Evolutionary conservation across 73 alveolate genomes (phyloP), one percentile per base, ranked within the genome.

Genomic region (Durusdinium trenchii): DNA sequence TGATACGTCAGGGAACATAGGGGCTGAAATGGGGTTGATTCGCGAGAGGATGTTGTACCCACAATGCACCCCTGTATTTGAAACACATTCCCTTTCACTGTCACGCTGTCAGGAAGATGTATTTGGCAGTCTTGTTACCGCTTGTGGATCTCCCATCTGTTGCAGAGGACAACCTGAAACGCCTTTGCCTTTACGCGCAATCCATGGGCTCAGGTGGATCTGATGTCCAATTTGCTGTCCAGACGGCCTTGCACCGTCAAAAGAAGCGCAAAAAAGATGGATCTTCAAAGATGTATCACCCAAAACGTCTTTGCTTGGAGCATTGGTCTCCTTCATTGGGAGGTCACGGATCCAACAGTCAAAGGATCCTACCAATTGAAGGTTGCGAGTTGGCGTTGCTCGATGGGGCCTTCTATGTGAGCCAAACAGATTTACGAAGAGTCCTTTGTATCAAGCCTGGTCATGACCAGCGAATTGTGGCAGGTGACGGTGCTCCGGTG

Each of bases 251-350:
- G 35, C 20, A 16, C 73, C 14, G 18, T 16, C n/a, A 36, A 35
- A 82, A 82, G 51, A 82, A 47, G 86, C 86, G 86, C 10, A 38
- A n/a, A 28, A 16, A 14, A 9, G 20, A 14, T 10, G 75, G 50
- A 23, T 16, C 50, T 50, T 18, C 73, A 14, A 32, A 54, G 14
- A 12, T 3, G 47, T 51, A 32, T 50, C 93, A 48, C 28, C 71
- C 75, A 20, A 82, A 82, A 73, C 6, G 93, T 47, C 93, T 35
- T 6, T 50, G 93, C 38, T 36, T 82, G 36, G n/a, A 48, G 40
- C 93, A 36, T 23, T 82, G 93, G 93, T 82, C 93, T 35, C 75
- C 69, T 0, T 45, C 6, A 30, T 82, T 82, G 73, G 93, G 93
- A 1, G 93, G 36, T 35, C 73, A 42, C 23, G 23, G 93, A 82